Evolutionary conservation across 1,284 basidiomycete species (phyloP).

Genomic region (Neolentinus lepideus): DNA sequence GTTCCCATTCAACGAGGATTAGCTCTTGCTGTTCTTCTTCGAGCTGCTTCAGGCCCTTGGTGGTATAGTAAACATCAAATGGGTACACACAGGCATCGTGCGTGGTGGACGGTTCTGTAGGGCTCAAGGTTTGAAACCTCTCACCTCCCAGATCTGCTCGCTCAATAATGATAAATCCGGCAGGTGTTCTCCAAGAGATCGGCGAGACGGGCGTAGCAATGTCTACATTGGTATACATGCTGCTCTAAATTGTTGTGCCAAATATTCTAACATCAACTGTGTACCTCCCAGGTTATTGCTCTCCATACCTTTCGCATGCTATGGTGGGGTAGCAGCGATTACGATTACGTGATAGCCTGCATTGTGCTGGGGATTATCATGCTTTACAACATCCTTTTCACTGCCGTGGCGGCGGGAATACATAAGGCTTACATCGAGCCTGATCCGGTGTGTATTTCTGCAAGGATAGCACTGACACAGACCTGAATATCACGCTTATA

Average conservation of each 20-base stretch:
- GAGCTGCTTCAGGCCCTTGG: constrained; percentile 10
- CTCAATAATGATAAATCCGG: background rate
- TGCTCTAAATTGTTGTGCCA: background rate
- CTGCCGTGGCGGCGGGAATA: background rate
- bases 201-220: constrained; percentile 3
- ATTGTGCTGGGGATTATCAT: background rate
- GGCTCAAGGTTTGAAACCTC: constrained; percentile 6
- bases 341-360: background rate
- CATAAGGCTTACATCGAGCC: background rate
- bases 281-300: constrained; percentile 6
- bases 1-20: background rate
- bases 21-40: constrained; percentile 10
- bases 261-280: background rate
- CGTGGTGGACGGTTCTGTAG: constrained; percentile 8
- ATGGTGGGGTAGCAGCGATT: background rate
- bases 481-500: background rate
- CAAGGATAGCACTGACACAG: too few relatives aligned
- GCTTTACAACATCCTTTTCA: background rate
- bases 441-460: background rate
- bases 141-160: background rate
- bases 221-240: background rate
- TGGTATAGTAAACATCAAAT: constrained; percentile 7
- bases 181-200: background rate
- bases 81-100: constrained; percentile 7
- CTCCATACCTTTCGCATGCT: background rate